Percentiles rank a stretch among this genome's conserved stretches.
These are phyloP conservation scores for Usnea hakonensis DNA, from an alignment of 495 filamentous ascomycete species.

Conservation along the genomic window DNA sequence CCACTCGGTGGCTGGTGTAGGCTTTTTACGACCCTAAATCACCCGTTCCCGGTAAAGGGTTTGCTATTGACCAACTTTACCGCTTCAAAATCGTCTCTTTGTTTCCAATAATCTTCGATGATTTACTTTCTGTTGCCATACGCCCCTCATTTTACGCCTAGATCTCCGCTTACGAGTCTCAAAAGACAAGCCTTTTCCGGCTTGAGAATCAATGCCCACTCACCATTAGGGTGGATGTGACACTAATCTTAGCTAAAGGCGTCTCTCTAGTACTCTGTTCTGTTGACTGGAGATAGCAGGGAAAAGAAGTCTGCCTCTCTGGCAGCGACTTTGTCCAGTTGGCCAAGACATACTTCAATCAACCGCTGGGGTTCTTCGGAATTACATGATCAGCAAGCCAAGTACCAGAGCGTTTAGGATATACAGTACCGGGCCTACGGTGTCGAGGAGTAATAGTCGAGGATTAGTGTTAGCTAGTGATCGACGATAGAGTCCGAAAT, in stretches of 20 bases:
- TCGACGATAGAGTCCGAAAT: background rate
- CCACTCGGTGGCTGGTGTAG: background rate
- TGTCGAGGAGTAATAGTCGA: background rate
- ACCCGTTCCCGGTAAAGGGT: background rate
- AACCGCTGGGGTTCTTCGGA: conserved; percentile 16
- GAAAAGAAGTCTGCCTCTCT: conserved; percentile 23
- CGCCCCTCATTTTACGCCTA: background rate
- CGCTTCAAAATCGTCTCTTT: background rate
- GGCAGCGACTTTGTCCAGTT: conserved; percentile 11
- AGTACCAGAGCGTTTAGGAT: background rate
- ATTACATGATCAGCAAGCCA: conserved; percentile 21
- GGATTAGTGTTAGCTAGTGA: background rate
- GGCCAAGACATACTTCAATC: conserved; percentile 19
- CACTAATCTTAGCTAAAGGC: background rate
- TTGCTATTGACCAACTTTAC: background rate
- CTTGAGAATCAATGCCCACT: background rate
- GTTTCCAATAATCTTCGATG: background rate
- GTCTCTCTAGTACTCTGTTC: background rate
- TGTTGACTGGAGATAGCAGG: background rate
- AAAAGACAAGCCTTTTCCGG: background rate
- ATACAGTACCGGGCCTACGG: background rate
- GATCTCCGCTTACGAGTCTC: background rate
- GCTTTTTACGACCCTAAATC: background rate
- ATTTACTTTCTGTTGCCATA: background rate
- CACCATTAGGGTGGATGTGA: background rate